phyloP scores from a whole-genome alignment of 139 green algal species.

The Micromonas pusilla region DNA sequence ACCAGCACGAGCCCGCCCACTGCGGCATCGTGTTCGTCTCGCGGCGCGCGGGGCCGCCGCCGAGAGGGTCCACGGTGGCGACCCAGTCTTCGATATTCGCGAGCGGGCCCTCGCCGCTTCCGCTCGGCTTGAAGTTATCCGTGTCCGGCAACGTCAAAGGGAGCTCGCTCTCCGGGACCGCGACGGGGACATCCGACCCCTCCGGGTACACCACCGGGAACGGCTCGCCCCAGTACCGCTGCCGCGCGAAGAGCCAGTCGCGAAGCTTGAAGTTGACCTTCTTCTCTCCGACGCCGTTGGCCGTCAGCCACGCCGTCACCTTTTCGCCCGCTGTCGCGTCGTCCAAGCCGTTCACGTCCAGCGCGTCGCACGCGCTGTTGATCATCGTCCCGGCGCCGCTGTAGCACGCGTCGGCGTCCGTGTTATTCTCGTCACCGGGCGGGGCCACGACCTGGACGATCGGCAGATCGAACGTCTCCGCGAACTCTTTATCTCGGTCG shows the following conservation, averaged over 20 bases:
- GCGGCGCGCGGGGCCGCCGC: conserved; percentile 48
- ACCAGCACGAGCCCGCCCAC: conserved; percentile 91
- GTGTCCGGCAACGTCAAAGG: conserved; percentile 72
- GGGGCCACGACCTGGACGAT: conserved; percentile 49
- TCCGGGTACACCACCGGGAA: conserved; percentile 89
- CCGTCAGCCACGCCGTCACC: conserved; percentile 52
- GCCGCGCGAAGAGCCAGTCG: conserved; percentile 97
- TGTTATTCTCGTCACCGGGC: not conserved
- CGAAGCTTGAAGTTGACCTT: conserved; percentile 95
- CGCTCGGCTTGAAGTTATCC: conserved; percentile 83
- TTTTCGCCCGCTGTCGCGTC: conserved; percentile 38
- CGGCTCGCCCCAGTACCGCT: conserved; percentile 98
- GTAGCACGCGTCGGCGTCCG: no score
- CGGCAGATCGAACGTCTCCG: conserved; percentile 60
- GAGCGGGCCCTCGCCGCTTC: conserved; percentile 74
- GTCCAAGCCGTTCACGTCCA: conserved; percentile 45
- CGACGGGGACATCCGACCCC: conserved; percentile 38
- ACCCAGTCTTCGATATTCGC: conserved; percentile 75
- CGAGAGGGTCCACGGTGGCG: conserved; percentile 3
- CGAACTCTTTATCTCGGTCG: conserved; percentile 85
- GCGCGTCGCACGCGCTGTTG: conserved; percentile 38
- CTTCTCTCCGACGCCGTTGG: conserved; percentile 32
- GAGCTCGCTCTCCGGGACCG: conserved; percentile 70
- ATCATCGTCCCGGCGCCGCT: conserved; percentile 13
- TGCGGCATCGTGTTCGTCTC: conserved; percentile 97